Evolutionary conservation across 1,139 yeast genomes (phyloP), one percentile per base, ranked within the genome.

Genomic region (Suhomyces bokatorum): DNA sequence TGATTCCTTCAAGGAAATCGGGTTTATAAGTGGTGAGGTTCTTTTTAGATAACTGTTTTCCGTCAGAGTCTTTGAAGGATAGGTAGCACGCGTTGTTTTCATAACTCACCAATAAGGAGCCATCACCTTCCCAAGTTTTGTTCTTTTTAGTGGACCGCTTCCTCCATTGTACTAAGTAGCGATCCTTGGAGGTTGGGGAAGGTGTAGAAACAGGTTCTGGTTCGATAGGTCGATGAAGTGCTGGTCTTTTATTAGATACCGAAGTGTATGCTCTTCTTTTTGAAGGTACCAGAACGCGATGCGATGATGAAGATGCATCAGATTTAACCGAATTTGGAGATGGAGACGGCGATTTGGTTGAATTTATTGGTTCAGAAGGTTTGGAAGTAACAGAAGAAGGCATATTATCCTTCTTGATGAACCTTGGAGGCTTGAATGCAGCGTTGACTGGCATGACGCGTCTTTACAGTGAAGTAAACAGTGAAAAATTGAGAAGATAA

Each of bases 111-210:
- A 41, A 37, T 26, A 87, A 70, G 22, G 66, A 63, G 0, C 97
- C 98, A 65, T 93, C 99, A 3, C 96, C 96, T 46, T 89, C 95
- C 99, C 99, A 93, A 0, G 91, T 84, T 60, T 91, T 91, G 62
- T 90, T 83, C 70, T 91, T 90, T 64, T 87, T 88, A 32, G 68
- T 73, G 0, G 93, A 72, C 34, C 73, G 74, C 60, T 87, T 89
- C 35, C 99, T 70, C 79, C 86, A 87, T 53, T 87, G 77, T 2
- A 82, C 81, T 20, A 62, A 53, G 50, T 61, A 77, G 28, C 50
- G 53, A n/a, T 32, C 13, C 6, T 34, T n/a, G 20, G 29, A 17
- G 8, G 26, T 3, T 13, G 8, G 29, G 3, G 39, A 32, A 6
- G 15, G 24, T 32, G 24, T n/a, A n/a, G 20, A 22, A 16, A 9